Percentiles rank a stretch among this genome's conserved stretches.
Evolutionary conservation across 2,329 filamentous ascomycete species (phyloP).

Genomic region (Penicillium decumbens): DNA sequence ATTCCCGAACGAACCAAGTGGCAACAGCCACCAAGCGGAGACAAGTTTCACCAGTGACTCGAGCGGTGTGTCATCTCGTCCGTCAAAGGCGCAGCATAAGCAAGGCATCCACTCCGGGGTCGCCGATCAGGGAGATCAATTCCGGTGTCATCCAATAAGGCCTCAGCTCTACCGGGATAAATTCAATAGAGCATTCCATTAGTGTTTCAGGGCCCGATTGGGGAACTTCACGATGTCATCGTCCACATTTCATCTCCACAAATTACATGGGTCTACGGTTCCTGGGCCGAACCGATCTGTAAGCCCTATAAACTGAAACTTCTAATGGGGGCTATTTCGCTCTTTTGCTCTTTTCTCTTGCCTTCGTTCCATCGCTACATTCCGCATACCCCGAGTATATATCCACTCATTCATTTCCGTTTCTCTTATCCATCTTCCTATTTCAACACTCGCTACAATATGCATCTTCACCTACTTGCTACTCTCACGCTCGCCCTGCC

Average conservation of each 20-base stretch:
- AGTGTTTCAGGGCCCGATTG: conserved; percentile 16
- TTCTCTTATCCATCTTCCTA: neutral
- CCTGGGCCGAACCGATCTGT: conserved; percentile 3
- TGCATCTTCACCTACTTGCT: conserved; percentile 12
- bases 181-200: conserved; percentile 12
- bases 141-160: conserved; percentile 5
- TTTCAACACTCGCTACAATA: conserved; percentile 3
- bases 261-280: conserved; percentile 9
- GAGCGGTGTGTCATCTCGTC: neutral
- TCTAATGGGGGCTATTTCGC: neutral
- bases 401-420: neutral
- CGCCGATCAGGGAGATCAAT: conserved; percentile 11
- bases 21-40: neutral
- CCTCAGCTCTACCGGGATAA: neutral
- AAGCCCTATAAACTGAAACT: conserved; percentile 3
- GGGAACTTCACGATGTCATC: conserved; percentile 11
- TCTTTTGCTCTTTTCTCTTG: neutral
- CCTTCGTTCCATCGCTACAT: neutral
- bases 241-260: conserved; percentile 8
- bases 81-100: conserved; percentile 1
- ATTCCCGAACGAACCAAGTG: conserved; percentile 7
- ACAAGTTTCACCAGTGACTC: neutral
- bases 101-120: conserved; percentile 10
- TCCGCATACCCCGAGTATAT: neutral
- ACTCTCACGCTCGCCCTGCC: conserved; percentile 13